Percentiles rank a stretch among this genome's conserved stretches.
Conservation (phyloP, 169 alveolate genomes). For the Plasmodium malariae region DNA sequence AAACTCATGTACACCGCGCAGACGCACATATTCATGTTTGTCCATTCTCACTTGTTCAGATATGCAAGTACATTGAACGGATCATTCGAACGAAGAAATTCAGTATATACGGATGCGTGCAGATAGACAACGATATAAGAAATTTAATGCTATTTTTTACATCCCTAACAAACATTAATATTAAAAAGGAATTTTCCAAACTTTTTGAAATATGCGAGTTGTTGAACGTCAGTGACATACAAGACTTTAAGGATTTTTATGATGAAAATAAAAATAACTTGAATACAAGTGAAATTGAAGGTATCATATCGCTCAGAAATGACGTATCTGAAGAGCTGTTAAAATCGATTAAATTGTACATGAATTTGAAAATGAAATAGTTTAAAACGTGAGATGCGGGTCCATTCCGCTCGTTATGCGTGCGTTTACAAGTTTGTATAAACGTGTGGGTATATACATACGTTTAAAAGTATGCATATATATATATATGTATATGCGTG, state of each 20-base stretch:
- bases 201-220: constrained; percentile 66
- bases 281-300: constrained; percentile 32
- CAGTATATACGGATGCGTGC: constrained; percentile 70
- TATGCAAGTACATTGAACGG: constrained; percentile 73
- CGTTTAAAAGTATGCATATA: not conserved
- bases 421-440: not conserved
- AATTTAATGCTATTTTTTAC: constrained; percentile 69
- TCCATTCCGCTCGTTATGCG: not conserved
- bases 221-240: constrained; percentile 53
- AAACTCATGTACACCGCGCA: not conserved
- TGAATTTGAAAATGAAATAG: constrained; percentile 4
- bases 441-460: not conserved
- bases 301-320: constrained; percentile 41
- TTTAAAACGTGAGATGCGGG: not conserved
- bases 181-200: constrained; percentile 57
- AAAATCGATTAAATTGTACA: constrained; percentile 28
- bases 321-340: constrained; percentile 56
- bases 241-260: constrained; percentile 69
- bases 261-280: constrained; percentile 63
- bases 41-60: constrained; percentile 6
- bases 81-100: constrained; percentile 47
- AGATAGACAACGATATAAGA: constrained; percentile 71
- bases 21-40: not conserved
- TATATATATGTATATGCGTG: too few species aligned
- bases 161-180: constrained; percentile 54